A percentile compares a stretch with the other conserved stretches of the same genome.
These are phyloP conservation scores for Flaveria bidentis DNA, from an alignment of 129 eudicot species.

Conservation along the genomic window DNA sequence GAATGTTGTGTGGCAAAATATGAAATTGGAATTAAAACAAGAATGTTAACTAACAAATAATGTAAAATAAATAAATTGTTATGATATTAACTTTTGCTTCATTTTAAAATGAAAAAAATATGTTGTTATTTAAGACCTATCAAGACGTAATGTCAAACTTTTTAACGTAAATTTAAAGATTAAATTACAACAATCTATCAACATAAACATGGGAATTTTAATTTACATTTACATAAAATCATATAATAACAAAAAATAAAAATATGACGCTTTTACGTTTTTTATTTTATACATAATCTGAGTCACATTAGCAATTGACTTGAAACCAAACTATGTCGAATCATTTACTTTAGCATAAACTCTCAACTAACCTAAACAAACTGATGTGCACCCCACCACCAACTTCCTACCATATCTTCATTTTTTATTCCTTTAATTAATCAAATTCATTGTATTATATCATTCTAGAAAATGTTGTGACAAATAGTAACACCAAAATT, in stretches of 20 bases:
- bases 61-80: not conserved
- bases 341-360: conserved; percentile 15
- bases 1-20: not conserved
- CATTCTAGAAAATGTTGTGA: not conserved
- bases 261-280: not conserved
- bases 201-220: no score
- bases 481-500: not conserved
- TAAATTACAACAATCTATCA: not conserved
- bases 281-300: not conserved
- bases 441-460: not conserved
- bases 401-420: conserved; percentile 20
- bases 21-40: not conserved
- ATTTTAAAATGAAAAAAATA: not conserved
- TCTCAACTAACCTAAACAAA: conserved; percentile 27
- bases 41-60: not conserved
- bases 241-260: no score
- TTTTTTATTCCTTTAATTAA: not conserved
- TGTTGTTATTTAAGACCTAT: not conserved
- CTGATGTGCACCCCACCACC: conserved; percentile 32
- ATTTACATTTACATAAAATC: no score
- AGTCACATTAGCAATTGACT: conserved; percentile 26
- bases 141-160: no score
- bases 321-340: conserved; percentile 23
- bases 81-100: not conserved
- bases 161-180: not conserved